Evolutionary conservation across 2,329 filamentous ascomycete genomes (phyloP).

Genomic region (Thielaviopsis punctulata): DNA sequence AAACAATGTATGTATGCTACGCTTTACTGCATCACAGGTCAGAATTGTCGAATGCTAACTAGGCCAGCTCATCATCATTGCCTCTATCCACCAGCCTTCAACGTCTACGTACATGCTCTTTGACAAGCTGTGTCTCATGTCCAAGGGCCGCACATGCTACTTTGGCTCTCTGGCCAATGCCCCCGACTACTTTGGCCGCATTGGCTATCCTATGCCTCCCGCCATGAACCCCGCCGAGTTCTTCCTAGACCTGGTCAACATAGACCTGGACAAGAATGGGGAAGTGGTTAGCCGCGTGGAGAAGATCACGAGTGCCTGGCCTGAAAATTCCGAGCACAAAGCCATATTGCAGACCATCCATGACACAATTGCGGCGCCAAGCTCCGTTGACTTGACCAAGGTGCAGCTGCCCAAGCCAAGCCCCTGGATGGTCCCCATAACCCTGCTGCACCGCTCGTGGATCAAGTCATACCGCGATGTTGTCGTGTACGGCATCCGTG

Average conservation of each 20-base stretch:
- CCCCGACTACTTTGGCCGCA: slow-evolving; percentile 42
- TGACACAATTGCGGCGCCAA: not conserved
- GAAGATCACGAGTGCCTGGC: slow-evolving; percentile 17
- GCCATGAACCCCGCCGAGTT: slow-evolving; percentile 69
- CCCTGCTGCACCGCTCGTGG: slow-evolving; percentile 60
- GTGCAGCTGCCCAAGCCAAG: slow-evolving; percentile 24
- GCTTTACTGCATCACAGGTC: too few relatives aligned
- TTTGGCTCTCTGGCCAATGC: slow-evolving; percentile 46
- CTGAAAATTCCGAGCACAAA: slow-evolving; percentile 13
- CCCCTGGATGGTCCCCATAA: slow-evolving; percentile 34
- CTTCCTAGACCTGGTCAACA: slow-evolving; percentile 61
- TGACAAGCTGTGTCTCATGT: slow-evolving; percentile 61
- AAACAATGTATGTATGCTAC: slow-evolving; percentile 46
- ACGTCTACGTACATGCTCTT: slow-evolving; percentile 65
- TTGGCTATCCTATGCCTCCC: slow-evolving; percentile 45
- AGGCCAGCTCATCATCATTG: slow-evolving; percentile 54
- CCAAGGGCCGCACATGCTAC: slow-evolving; percentile 53
- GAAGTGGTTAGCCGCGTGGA: slow-evolving; percentile 23
- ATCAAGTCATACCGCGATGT: slow-evolving; percentile 76
- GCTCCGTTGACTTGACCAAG: slow-evolving; percentile 14
- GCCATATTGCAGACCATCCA: not conserved
- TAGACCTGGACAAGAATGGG: slow-evolving; percentile 46
- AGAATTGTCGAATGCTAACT: not conserved
- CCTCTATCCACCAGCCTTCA: slow-evolving; percentile 74
- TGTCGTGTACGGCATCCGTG: slow-evolving; percentile 65